These are phyloP conservation scores for Nepenthes mirabilis DNA, from an alignment of 148 eudicot genomes.

Conservation along the genomic window DNA sequence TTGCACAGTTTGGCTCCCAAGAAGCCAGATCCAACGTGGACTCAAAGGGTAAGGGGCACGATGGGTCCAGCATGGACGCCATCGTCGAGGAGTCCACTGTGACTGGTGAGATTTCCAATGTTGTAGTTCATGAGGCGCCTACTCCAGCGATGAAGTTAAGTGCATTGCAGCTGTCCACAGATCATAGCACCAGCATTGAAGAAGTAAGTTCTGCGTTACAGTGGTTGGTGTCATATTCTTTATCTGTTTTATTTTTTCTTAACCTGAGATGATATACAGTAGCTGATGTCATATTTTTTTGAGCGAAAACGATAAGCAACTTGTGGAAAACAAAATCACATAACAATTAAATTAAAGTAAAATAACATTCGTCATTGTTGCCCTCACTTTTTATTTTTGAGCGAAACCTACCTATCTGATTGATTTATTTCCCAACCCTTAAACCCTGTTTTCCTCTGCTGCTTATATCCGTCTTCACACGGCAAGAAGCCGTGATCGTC, in stretches of 20 bases:
- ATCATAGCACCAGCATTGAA: slow-evolving; percentile 92
- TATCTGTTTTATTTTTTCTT: background rate
- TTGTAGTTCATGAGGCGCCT: slow-evolving; percentile 28
- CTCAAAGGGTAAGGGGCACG: slow-evolving; percentile 17
- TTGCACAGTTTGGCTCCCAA: slow-evolving; percentile 51
- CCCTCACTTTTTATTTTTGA: no score
- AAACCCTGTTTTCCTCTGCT: no score
- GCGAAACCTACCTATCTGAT: no score
- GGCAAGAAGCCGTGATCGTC: no score
- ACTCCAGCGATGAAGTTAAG: slow-evolving; percentile 35
- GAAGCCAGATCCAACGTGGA: slow-evolving; percentile 25
- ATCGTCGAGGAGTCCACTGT: slow-evolving; percentile 55
- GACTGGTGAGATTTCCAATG: slow-evolving; percentile 23
- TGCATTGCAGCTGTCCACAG: slow-evolving; percentile 91
- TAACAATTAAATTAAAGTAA: no score
- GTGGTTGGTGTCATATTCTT: background rate
- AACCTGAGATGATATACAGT: no score
- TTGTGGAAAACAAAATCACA: no score
- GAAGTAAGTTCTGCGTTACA: slow-evolving; percentile 41
- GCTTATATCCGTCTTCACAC: no score
- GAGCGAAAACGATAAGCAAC: no score
- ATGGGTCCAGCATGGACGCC: slow-evolving; percentile 35
- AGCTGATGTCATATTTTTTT: no score
- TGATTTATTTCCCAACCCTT: no score
- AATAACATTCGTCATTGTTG: no score